phyloP scores from a whole-genome alignment of 176 grass and related monocot species.

The Secale cereale region DNA sequence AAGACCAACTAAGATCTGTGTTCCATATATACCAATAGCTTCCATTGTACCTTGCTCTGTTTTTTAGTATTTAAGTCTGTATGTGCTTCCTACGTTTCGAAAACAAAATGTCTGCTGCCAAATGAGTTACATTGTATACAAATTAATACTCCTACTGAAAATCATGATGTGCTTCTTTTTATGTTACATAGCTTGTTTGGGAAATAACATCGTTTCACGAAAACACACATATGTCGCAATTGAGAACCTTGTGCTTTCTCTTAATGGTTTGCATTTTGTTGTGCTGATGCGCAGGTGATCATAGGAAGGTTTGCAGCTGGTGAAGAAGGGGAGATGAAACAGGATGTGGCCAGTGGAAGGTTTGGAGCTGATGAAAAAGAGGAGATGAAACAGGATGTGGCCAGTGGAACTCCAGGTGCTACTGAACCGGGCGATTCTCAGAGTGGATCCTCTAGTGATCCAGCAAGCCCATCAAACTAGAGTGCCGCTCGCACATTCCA shows the following conservation, averaged over 20 bases:
- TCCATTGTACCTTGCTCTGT: neutral
- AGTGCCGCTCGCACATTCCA: slow-evolving; percentile 11
- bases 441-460: slow-evolving; percentile 35
- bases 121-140: neutral
- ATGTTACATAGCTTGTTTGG: neutral
- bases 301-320: slow-evolving; percentile 56
- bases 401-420: neutral
- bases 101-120: too few relatives aligned
- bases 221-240: neutral
- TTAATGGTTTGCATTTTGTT: slow-evolving; percentile 1
- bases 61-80: too few relatives aligned
- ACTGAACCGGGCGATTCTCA: slow-evolving; percentile 16
- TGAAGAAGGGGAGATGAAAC: slow-evolving; percentile 36
- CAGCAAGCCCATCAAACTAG: slow-evolving; percentile 41
- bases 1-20: neutral
- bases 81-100: too few relatives aligned
- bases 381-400: slow-evolving; percentile 11
- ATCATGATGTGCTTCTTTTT: neutral
- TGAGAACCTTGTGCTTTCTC: neutral
- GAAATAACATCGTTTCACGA: neutral
- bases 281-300: slow-evolving; percentile 41
- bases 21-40: neutral
- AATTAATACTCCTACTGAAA: neutral
- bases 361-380: slow-evolving; percentile 41
- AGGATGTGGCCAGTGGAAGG: slow-evolving; percentile 43